Percentiles rank a stretch among this genome's conserved stretches.
Conservation (phyloP, 1,284 basidiomycete genomes). For the Leucoagaricus sp. region DNA sequence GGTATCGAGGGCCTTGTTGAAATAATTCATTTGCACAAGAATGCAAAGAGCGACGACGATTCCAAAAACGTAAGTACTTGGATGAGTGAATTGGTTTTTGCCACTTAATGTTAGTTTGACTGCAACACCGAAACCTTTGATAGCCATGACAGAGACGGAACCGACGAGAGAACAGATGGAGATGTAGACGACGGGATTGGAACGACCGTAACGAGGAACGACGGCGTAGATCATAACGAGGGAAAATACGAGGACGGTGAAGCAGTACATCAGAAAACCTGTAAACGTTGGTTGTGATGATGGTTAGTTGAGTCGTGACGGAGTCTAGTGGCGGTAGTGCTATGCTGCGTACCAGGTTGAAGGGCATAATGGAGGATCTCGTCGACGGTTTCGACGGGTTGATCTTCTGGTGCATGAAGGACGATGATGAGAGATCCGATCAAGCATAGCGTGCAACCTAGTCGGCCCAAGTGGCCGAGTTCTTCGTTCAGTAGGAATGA, state of each 20-base stretch:
- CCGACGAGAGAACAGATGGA: constrained; percentile 91
- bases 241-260: constrained; percentile 81
- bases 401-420: constrained; percentile 95
- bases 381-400: constrained; percentile 91
- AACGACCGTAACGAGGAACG: constrained; percentile 86
- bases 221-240: constrained; percentile 88
- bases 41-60: constrained; percentile 87
- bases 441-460: constrained; percentile 92
- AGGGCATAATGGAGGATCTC: constrained; percentile 91
- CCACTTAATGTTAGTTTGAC: constrained; percentile 94
- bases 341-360: constrained; percentile 71
- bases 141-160: constrained; percentile 89
- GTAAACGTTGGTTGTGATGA: constrained; percentile 14
- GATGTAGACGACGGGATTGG: constrained; percentile 90
- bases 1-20: constrained; percentile 97
- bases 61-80: constrained; percentile 94
- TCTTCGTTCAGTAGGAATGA: constrained; percentile 94
- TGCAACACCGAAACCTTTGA: constrained; percentile 96
- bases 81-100: constrained; percentile 94
- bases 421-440: constrained; percentile 95
- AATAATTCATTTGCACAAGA: constrained; percentile 97
- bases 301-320: neutral
- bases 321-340: constrained; percentile 1
- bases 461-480: constrained; percentile 89
- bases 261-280: constrained; percentile 91